These are phyloP conservation scores for Naganishia sp. DNA, from an alignment of 1,284 basidiomycete species.

Conservation along the genomic window DNA sequence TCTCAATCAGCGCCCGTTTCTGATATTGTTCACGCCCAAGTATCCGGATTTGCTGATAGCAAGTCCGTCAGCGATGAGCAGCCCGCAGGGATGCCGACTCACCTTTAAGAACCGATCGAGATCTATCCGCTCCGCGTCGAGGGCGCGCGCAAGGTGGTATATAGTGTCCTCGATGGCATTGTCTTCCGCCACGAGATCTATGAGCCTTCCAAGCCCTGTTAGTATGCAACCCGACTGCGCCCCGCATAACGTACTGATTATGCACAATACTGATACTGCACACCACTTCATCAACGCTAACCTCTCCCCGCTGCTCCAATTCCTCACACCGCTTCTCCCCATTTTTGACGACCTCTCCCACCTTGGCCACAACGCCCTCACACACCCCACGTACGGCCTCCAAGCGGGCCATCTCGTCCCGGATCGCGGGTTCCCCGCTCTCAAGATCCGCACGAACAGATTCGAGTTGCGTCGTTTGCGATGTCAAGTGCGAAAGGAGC, in stretches of 20 bases:
- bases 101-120: constrained; percentile 88
- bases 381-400: constrained; percentile 95
- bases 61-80: neutral
- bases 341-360: constrained; percentile 64
- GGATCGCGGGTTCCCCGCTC: constrained; percentile 85
- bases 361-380: constrained; percentile 68
- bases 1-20: constrained; percentile 77
- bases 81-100: constrained; percentile 34
- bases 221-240: constrained; percentile 12
- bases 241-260: constrained; percentile 72
- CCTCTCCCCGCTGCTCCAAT: constrained; percentile 65
- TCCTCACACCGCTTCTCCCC: constrained; percentile 70
- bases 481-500: constrained; percentile 65
- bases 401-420: constrained; percentile 93
- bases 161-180: constrained; percentile 97
- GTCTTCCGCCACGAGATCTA: constrained; percentile 96
- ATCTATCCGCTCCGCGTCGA: constrained; percentile 89
- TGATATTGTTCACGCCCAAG: constrained; percentile 85
- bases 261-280: constrained; percentile 93
- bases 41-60: constrained; percentile 71
- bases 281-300: constrained; percentile 81
- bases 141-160: constrained; percentile 90
- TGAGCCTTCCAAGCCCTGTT: constrained; percentile 62
- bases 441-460: constrained; percentile 80
- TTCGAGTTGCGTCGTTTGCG: constrained; percentile 73